phyloP scores from a whole-genome alignment of 805 yeast genomes.

The Yueomyces sinensis region DNA sequence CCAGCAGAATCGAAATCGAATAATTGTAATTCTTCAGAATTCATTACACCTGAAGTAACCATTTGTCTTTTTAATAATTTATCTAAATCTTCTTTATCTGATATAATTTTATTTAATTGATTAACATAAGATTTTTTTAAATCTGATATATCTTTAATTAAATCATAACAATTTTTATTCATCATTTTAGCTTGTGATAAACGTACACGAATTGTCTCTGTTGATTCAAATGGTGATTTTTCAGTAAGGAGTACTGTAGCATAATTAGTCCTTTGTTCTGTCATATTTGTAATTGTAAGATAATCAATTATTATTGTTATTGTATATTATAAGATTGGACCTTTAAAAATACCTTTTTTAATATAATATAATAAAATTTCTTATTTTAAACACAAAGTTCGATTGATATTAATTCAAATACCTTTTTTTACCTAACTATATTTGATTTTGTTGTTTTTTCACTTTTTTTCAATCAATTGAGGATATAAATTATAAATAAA shows the following conservation, averaged over 20 bases:
- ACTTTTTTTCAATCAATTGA: no score
- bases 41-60: constrained; percentile 29
- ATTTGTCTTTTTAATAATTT: constrained; percentile 22
- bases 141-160: constrained; percentile 43
- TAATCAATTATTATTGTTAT: no score
- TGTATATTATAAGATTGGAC: no score
- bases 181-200: constrained; percentile 39
- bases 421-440: no score
- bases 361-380: no score
- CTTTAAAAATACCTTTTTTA: no score
- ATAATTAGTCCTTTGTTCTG: constrained; percentile 24
- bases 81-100: constrained; percentile 23
- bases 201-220: constrained; percentile 46
- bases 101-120: constrained; percentile 28
- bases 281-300: no score
- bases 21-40: constrained; percentile 33
- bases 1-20: constrained; percentile 38
- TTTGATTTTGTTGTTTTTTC: no score
- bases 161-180: constrained; percentile 47
- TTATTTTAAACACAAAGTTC: no score
- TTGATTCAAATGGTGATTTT: constrained; percentile 44
- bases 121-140: constrained; percentile 34
- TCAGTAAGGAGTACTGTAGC: constrained; percentile 23
- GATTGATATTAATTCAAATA: no score
- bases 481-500: no score